Percentiles rank a stretch among this genome's conserved stretches.
Evolutionary conservation across 768 basidiomycete species (phyloP).

Genomic region (Coprinopsis strossmayeri): DNA sequence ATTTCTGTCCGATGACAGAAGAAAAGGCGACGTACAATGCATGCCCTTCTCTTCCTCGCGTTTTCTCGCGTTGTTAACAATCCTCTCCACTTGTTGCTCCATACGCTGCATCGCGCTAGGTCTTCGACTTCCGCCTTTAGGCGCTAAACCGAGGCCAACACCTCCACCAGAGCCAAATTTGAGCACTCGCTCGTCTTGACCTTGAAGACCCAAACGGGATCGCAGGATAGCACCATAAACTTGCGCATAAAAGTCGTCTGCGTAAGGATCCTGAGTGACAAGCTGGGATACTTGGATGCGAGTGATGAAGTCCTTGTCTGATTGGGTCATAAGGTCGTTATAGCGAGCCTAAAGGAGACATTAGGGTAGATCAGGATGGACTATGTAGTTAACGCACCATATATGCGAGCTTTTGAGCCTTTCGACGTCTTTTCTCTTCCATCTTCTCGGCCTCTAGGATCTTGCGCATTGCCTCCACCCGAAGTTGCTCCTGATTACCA

Average conservation of each 20-base stretch:
- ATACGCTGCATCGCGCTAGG: conserved; percentile 88
- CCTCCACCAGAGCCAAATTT: conserved; percentile 82
- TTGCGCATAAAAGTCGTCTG: conserved; percentile 98
- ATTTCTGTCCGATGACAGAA: neutral
- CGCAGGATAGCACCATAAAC: conserved; percentile 85
- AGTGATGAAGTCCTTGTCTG: conserved; percentile 99
- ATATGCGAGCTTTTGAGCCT: conserved; percentile 80
- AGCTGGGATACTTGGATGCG: conserved; percentile 98
- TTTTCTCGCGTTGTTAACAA: conserved; percentile 86
- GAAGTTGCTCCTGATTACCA: conserved; percentile 58
- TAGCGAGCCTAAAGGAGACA: conserved; percentile 65
- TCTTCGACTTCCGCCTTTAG: conserved; percentile 60
- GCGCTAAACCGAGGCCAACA: conserved; percentile 75
- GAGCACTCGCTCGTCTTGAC: conserved; percentile 71
- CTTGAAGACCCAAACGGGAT: conserved; percentile 67
- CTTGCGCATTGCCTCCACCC: conserved; percentile 78
- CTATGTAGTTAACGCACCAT: conserved; percentile 49
- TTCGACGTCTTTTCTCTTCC: conserved; percentile 78
- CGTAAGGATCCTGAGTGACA: conserved; percentile 94
- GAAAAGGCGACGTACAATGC: conserved; percentile 32
- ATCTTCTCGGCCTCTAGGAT: conserved; percentile 87
- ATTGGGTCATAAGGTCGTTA: conserved; percentile 94
- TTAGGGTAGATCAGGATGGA: neutral
- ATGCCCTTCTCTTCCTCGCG: conserved; percentile 81
- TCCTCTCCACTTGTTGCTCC: conserved; percentile 93